phyloP scores from a whole-genome alignment of 371 early-diverging fungal species.

The Actinomucor elegans region DNA sequence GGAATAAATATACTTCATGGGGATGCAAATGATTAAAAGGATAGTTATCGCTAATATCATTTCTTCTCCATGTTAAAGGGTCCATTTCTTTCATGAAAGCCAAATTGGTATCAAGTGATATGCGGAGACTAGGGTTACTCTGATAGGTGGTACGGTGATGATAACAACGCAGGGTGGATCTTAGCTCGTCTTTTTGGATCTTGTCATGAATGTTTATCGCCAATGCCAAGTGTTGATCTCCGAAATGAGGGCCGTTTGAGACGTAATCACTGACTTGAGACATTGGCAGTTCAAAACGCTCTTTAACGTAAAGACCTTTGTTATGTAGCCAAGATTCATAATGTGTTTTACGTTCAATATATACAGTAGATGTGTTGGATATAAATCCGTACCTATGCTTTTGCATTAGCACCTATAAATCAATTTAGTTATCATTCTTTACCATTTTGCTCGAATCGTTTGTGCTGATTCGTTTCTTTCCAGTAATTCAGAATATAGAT shows the following conservation, averaged over 20 bases:
- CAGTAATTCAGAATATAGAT: slow-evolving; percentile 17
- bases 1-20: slow-evolving; percentile 73
- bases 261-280: not conserved
- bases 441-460: slow-evolving; percentile 14
- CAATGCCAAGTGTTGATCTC: too few species aligned
- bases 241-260: not conserved
- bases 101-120: slow-evolving; percentile 18
- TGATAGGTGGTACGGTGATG: slow-evolving; percentile 14
- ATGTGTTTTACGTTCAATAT: slow-evolving; percentile 8
- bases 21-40: not conserved
- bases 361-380: not conserved
- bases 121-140: not conserved
- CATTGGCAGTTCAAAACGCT: not conserved
- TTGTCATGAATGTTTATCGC: not conserved
- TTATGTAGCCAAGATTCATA: slow-evolving; percentile 8
- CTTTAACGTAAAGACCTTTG: not conserved
- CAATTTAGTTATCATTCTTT: not conserved
- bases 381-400: not conserved
- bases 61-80: not conserved
- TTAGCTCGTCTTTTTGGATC: slow-evolving; percentile 7
- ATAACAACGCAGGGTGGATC: slow-evolving; percentile 7
- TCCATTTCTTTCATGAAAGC: slow-evolving; percentile 10
- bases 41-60: not conserved
- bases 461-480: slow-evolving; percentile 13
- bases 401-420: not conserved